Percentiles rank a stretch among this genome's conserved stretches.
Conservation (phyloP, 169 alveolate genomes). For the Cyclospora cayetanensis region DNA sequence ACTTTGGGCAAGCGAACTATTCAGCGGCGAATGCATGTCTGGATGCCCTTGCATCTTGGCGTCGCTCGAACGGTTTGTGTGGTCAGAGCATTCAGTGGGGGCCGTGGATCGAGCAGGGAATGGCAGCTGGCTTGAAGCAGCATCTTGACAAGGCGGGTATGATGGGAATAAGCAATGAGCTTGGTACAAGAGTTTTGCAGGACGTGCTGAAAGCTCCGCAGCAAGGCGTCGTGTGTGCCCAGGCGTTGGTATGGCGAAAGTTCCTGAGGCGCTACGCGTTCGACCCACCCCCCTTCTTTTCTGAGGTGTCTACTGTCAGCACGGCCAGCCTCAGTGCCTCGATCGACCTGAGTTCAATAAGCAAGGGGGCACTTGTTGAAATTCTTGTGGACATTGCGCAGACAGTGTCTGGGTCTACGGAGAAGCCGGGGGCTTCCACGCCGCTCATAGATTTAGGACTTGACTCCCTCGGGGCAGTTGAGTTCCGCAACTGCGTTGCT, state of each 20-base stretch:
- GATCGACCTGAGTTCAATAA: slow-evolving; percentile 52
- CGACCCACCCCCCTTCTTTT: slow-evolving; percentile 69
- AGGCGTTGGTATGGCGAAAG: slow-evolving; percentile 76
- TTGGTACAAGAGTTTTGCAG: slow-evolving; percentile 76
- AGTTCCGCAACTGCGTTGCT: slow-evolving; percentile 82
- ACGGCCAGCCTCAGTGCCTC: slow-evolving; percentile 2
- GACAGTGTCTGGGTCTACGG: slow-evolving; percentile 70
- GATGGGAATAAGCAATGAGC: slow-evolving; percentile 79
- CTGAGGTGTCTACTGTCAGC: slow-evolving; percentile 53
- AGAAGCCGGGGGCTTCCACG: slow-evolving; percentile 62
- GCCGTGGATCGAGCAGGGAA: slow-evolving; percentile 81
- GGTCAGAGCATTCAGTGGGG: slow-evolving; percentile 84
- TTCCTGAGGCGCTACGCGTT: slow-evolving; percentile 74
- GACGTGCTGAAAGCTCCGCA: slow-evolving; percentile 61
- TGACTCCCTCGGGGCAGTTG: slow-evolving; percentile 86
- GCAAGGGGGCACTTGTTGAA: slow-evolving; percentile 53
- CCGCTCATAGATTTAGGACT: slow-evolving; percentile 84
- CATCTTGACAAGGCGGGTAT: slow-evolving; percentile 81
- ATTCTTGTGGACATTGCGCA: slow-evolving; percentile 65
- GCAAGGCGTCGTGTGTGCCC: slow-evolving; percentile 76
- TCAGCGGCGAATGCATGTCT: slow-evolving; percentile 82
- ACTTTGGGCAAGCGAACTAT: slow-evolving; percentile 82
- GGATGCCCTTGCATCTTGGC: slow-evolving; percentile 76
- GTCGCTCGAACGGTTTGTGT: slow-evolving; percentile 76
- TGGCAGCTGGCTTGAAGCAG: slow-evolving; percentile 75